Base-by-base conservation (phyloP, 805 yeast species). In the Clavispora vitiphila region DNA sequence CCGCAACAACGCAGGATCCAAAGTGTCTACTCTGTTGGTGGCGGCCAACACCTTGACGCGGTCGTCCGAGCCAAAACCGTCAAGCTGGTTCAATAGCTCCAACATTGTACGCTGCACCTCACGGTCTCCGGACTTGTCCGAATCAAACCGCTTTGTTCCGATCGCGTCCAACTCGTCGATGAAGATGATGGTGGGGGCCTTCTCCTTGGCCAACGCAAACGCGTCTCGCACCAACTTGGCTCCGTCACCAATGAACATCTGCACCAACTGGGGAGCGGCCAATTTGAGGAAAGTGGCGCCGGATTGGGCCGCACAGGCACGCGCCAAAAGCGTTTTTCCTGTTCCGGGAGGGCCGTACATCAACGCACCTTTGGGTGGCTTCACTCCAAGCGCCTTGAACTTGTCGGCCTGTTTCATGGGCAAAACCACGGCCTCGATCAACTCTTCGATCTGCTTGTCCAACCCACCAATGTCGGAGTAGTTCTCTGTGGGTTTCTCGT, bases 381-480 rank as follows among this genome's bases (percentile, higher is more conserved):
- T 51, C 12, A 51, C 49, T 12, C 55, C 55, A 26, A 51, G 41
- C 11, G 48, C 48, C 38, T 51, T 51, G 51, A 51, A 51, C 42
- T 51, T 51, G 10, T 51, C 55, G 1, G 55, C 55, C 40, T 51
- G 55, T 25, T 51, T 51, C 55, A 51, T 51, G 30, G 55, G 55
- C 46, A 51, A 50, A 24, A 51, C 55, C 38, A 51, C 55, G 20
- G 55, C 55, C 48, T 51, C 55, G 34, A 51, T 51, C 48, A 51
- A 46, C 43, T 51, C 55, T 45, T 51, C 55, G 38, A 51, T 51
- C 35, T 51, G 55, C 47, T 50, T 51, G 44, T 91, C 98, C 55
- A 93, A 74, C 9, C 99, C 99, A 60, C 99, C 99, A 54, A 93
- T 95, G 62, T 93, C 99, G 1, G 95, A 82, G 60, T 93, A 93